Conservation (phyloP, 2,329 filamentous ascomycete genomes). For the Paecilomyces fulvus region DNA sequence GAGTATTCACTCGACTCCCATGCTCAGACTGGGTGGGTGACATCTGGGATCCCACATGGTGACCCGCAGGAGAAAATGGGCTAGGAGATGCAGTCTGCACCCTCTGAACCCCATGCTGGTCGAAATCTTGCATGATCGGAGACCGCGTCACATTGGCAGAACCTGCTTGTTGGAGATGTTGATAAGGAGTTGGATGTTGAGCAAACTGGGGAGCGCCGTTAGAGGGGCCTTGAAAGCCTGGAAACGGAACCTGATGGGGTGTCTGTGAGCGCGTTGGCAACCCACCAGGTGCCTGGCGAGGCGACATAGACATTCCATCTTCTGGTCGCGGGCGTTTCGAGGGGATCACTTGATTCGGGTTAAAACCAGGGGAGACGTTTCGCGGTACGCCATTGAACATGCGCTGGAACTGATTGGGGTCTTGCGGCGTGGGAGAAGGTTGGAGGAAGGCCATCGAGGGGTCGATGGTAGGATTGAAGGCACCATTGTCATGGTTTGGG, state of each 20-base stretch:
- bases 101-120: constrained; percentile 60
- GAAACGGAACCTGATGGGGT: constrained; percentile 67
- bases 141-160: constrained; percentile 83
- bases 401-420: constrained; percentile 47
- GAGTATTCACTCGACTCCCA: constrained; percentile 55
- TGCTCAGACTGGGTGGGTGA: constrained; percentile 73
- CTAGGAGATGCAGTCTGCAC: constrained; percentile 90
- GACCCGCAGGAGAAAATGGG: constrained; percentile 70
- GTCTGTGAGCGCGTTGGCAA: constrained; percentile 86
- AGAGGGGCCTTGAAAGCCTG: constrained; percentile 59
- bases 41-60: constrained; percentile 62
- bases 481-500: constrained; percentile 42
- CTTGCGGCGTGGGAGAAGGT: constrained; percentile 37
- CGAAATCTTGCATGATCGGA: constrained; percentile 73
- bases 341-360: constrained; percentile 73
- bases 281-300: constrained; percentile 64
- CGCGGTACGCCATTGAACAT: constrained; percentile 80
- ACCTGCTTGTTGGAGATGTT: constrained; percentile 72
- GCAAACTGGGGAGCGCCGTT: constrained; percentile 54
- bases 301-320: constrained; percentile 76
- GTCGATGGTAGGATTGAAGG: constrained; percentile 40
- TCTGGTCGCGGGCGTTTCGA: constrained; percentile 82
- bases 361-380: constrained; percentile 73
- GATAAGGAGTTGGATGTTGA: constrained; percentile 60
- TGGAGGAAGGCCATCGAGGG: constrained; percentile 41